These are phyloP conservation scores for Orbilia oligospora DNA, from an alignment of 2,329 filamentous ascomycete species.

Conservation along the genomic window DNA sequence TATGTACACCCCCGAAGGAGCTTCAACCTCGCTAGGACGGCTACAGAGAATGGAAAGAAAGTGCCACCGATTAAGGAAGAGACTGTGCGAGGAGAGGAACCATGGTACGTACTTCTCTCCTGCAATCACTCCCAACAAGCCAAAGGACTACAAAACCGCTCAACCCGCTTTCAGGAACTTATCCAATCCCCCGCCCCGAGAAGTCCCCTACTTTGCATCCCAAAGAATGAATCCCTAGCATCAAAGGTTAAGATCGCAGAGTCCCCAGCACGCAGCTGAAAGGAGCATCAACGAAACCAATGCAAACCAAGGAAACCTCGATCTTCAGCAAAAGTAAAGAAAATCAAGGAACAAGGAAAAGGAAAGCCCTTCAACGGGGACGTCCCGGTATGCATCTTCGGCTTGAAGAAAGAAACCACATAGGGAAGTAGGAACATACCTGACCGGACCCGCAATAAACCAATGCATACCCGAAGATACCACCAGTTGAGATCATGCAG, in stretches of 20 bases:
- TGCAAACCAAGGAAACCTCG: slow-evolving; percentile 30
- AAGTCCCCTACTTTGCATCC: slow-evolving; percentile 16
- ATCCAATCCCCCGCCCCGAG: slow-evolving; percentile 17
- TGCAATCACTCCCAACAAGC: slow-evolving; percentile 8
- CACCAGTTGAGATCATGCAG: slow-evolving; percentile 42
- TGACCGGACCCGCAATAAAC: slow-evolving; percentile 33
- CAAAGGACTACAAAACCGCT: slow-evolving; percentile 35
- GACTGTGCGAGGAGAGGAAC: slow-evolving; percentile 1
- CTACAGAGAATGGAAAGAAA: not conserved
- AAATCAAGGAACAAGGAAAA: not conserved
- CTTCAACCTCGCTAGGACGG: slow-evolving; percentile 10
- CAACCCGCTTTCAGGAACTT: slow-evolving; percentile 15
- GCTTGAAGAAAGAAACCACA: slow-evolving; percentile 2
- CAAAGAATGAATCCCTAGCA: slow-evolving; percentile 26
- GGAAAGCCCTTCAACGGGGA: slow-evolving; percentile 24
- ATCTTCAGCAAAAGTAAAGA: slow-evolving; percentile 29
- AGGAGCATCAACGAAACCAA: slow-evolving; percentile 28
- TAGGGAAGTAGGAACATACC: slow-evolving; percentile 31
- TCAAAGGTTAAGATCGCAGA: slow-evolving; percentile 35
- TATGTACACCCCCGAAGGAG: slow-evolving; percentile 7
- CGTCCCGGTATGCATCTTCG: slow-evolving; percentile 22
- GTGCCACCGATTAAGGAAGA: slow-evolving; percentile 29
- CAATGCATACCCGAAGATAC: slow-evolving; percentile 29
- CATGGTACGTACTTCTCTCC: slow-evolving; percentile 27
- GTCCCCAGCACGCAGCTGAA: slow-evolving; percentile 22